Evolutionary conservation across 176 grass and related monocot genomes (phyloP).

Genomic region (Eragrostis nindensis): DNA sequence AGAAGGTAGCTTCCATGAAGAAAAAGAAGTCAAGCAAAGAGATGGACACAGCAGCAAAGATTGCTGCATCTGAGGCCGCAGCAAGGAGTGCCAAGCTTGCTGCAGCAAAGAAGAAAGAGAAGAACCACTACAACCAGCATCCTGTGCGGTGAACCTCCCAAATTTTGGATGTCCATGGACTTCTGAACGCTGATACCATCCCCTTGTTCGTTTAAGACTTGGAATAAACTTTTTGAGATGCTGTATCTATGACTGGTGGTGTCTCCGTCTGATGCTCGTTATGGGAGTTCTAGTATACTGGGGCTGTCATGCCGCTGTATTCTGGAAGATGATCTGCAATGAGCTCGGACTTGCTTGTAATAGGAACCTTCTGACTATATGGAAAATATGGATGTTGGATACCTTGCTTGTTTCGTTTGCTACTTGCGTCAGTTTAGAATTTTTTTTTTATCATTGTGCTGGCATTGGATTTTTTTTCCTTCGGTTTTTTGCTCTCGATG

Average conservation of each 20-base stretch:
- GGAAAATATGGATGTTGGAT: slow-evolving; percentile 21
- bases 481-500: too few species aligned
- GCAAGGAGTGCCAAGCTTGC: slow-evolving; percentile 75
- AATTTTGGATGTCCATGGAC: not conserved
- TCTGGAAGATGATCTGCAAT: slow-evolving; percentile 24
- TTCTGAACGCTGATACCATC: slow-evolving; percentile 33
- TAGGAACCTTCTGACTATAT: slow-evolving; percentile 40
- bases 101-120: slow-evolving; percentile 94
- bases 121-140: slow-evolving; percentile 93
- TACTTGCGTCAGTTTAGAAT: not conserved
- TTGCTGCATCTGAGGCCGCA: slow-evolving; percentile 66
- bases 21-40: slow-evolving; percentile 95
- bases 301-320: slow-evolving; percentile 8
- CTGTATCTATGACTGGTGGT: slow-evolving; percentile 34
- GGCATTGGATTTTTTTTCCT: not conserved
- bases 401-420: not conserved
- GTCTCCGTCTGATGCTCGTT: slow-evolving; percentile 3
- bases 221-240: slow-evolving; percentile 37
- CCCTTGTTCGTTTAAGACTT: slow-evolving; percentile 30
- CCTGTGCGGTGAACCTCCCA: slow-evolving; percentile 57
- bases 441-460: not conserved
- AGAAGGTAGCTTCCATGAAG: slow-evolving; percentile 75
- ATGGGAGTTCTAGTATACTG: not conserved
- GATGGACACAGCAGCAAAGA: slow-evolving; percentile 70
- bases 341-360: slow-evolving; percentile 32